Percentiles rank a stretch among this genome's conserved stretches.
phyloP scores from a whole-genome alignment of 345 rosid genomes.

The Rhodamnia rubescens region DNA sequence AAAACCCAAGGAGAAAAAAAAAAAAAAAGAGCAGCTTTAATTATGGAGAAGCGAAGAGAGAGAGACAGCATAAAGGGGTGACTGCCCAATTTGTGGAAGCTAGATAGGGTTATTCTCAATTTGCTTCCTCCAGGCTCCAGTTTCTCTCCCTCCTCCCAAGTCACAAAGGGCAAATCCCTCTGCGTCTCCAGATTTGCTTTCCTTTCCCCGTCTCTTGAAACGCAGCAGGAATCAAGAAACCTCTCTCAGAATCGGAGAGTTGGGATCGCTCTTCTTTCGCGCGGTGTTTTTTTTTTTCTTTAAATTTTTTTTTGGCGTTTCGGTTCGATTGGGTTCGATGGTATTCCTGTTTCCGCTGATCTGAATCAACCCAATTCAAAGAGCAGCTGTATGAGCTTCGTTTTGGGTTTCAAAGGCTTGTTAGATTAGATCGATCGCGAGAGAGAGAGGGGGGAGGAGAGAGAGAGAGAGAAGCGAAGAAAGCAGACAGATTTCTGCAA shows the following conservation, averaged over 20 bases:
- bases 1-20: not conserved
- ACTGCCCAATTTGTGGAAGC: not conserved
- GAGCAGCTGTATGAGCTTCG: not conserved
- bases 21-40: not conserved
- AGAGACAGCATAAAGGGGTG: not conserved
- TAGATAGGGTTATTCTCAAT: not conserved
- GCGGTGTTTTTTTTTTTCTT: too few relatives aligned
- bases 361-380: not conserved
- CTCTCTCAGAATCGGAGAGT: not conserved
- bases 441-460: not conserved
- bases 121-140: not conserved
- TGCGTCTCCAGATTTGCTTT: not conserved
- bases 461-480: not conserved
- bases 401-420: not conserved
- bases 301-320: not conserved
- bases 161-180: not conserved
- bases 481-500: constrained; percentile 8
- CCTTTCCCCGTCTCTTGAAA: not conserved
- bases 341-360: not conserved
- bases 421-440: not conserved
- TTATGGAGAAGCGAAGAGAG: not conserved
- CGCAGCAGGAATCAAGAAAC: not conserved
- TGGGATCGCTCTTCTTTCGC: not conserved
- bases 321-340: not conserved
- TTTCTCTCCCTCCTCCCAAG: not conserved